Conservation (phyloP, 164 flowering plant species). For the Tetracentron sinense region DNA sequence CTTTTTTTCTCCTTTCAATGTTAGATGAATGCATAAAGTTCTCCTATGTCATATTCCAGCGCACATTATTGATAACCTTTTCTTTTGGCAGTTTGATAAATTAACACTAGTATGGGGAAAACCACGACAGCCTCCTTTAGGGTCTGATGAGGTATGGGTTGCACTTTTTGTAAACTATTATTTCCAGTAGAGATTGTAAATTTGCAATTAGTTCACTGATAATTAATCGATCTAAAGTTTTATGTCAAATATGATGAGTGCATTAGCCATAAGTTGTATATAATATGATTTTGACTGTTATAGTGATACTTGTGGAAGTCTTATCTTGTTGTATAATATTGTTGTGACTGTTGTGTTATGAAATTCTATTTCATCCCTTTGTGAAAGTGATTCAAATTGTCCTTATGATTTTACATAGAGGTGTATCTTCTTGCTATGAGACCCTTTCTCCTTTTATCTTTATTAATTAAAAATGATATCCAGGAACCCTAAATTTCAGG, state of each 20-base stretch:
- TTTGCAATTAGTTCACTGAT: not conserved
- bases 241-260: not conserved
- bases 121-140: conserved; percentile 82
- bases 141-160: conserved; percentile 65
- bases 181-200: not conserved
- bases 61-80: conserved; percentile 5
- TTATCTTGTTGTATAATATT: too few species aligned
- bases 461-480: too few species aligned
- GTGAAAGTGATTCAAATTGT: not conserved
- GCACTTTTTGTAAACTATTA: not conserved
- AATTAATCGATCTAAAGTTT: not conserved
- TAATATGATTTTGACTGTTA: not conserved
- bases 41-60: not conserved
- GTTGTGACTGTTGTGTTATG: not conserved
- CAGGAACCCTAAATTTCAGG: not conserved
- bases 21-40: not conserved
- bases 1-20: not conserved
- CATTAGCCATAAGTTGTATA: not conserved
- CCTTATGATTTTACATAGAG: not conserved
- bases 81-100: conserved; percentile 72
- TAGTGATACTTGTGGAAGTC: not conserved
- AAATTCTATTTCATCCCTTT: not conserved
- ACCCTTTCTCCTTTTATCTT: not conserved
- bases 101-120: conserved; percentile 87
- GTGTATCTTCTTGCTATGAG: not conserved